A percentile compares a stretch with the other conserved stretches of the same genome.
Evolutionary conservation across 495 filamentous ascomycete genomes (phyloP).

Genomic region (Pyronema domesticum): DNA sequence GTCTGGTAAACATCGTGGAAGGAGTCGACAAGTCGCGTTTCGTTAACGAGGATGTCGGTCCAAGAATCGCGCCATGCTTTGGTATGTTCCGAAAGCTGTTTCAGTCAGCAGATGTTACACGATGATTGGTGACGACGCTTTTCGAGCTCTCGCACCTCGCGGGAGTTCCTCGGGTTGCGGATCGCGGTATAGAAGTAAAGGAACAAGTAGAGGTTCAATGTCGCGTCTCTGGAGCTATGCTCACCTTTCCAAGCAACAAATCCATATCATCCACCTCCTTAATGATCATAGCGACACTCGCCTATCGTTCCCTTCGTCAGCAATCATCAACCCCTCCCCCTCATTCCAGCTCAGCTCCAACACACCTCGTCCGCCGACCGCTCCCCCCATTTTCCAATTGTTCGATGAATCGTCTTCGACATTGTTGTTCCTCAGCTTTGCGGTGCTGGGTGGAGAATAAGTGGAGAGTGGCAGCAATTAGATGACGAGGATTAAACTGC

Average conservation of each 20-base stretch:
- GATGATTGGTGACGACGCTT: no score
- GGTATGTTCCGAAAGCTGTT: slow-evolving; percentile 62
- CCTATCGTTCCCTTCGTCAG: slow-evolving; percentile 8
- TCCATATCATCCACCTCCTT: slow-evolving; percentile 22
- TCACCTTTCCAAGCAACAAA: slow-evolving; percentile 14
- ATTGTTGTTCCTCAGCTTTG: slow-evolving; percentile 2
- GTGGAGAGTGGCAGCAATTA: no score
- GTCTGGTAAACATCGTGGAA: slow-evolving; percentile 70
- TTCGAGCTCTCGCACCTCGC: no score
- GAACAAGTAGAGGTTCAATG: no score
- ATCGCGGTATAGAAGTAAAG: neutral
- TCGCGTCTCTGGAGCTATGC: no score
- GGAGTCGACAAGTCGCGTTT: slow-evolving; percentile 49
- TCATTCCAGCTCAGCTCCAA: neutral
- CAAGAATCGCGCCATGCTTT: slow-evolving; percentile 76
- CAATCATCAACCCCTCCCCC: neutral
- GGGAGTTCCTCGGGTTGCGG: neutral
- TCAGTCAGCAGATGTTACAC: neutral
- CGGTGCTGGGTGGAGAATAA: no score
- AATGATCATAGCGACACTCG: slow-evolving; percentile 21
- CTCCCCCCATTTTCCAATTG: slow-evolving; percentile 18
- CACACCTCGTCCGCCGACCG: slow-evolving; percentile 22
- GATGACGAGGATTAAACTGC: no score
- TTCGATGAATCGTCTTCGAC: slow-evolving; percentile 24
- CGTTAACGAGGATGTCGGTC: slow-evolving; percentile 53